Evolutionary conservation across 2,329 filamentous ascomycete species (phyloP).

Genomic region (Colletotrichum sp.): DNA sequence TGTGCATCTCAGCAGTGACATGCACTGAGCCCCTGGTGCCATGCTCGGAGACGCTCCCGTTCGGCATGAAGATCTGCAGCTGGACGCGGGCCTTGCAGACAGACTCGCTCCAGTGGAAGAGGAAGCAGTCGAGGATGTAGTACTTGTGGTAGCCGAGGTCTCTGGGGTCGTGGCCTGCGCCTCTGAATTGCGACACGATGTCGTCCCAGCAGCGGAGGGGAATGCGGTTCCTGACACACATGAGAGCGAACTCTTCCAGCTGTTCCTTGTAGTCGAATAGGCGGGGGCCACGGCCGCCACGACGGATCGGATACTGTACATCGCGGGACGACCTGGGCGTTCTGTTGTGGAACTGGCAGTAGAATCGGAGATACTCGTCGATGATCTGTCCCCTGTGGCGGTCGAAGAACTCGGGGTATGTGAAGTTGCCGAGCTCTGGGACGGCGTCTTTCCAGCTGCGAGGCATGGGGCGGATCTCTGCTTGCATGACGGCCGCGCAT

Average conservation of each 20-base stretch:
- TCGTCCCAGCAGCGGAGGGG: neutral
- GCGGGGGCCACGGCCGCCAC: neutral
- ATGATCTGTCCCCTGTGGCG: neutral
- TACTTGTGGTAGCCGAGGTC: neutral
- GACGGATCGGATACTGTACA: neutral
- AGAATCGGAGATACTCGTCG: neutral
- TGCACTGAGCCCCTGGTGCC: neutral
- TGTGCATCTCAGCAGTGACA: neutral
- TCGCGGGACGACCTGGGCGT: neutral
- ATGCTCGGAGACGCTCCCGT: neutral
- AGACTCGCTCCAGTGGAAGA: neutral
- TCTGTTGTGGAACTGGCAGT: neutral
- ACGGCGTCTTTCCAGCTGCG: neutral
- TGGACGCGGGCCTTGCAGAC: neutral
- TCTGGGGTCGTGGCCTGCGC: neutral
- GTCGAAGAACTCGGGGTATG: neutral
- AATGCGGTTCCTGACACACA: neutral
- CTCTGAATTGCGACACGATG: neutral
- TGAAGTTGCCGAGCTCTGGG: neutral
- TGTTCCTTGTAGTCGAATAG: neutral
- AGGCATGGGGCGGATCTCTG: neutral
- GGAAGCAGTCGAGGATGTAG: neutral
- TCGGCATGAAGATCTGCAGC: neutral
- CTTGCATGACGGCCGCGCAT: neutral
- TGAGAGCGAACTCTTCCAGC: neutral